These are phyloP conservation scores for Powellomyces hirtus DNA, from an alignment of 192 early-diverging fungal genomes.

Conservation along the genomic window DNA sequence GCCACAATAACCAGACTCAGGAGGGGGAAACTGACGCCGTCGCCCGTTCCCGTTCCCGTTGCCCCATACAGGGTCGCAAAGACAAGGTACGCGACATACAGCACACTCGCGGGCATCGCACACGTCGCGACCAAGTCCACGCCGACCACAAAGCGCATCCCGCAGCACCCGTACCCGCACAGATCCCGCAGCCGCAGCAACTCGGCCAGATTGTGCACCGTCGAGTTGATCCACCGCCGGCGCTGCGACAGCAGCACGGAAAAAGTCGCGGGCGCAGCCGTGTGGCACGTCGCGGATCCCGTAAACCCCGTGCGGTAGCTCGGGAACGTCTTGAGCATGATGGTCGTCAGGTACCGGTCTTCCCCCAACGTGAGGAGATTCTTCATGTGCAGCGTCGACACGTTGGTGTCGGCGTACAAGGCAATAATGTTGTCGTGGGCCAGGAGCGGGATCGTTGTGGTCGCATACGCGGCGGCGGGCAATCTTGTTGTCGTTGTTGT, in stretches of 20 bases:
- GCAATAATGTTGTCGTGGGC: conserved; percentile 68
- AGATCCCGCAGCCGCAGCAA: conserved; percentile 73
- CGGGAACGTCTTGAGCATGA: conserved; percentile 94
- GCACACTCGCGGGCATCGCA: conserved; percentile 52
- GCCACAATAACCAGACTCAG: conserved; percentile 76
- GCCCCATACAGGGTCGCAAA: no score
- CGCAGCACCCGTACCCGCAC: conserved; percentile 83
- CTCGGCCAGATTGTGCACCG: conserved; percentile 88
- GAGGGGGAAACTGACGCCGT: conserved; percentile 56
- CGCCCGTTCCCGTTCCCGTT: conserved; percentile 19
- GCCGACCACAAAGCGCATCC: conserved; percentile 83
- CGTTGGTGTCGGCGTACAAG: conserved; percentile 77
- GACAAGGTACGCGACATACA: conserved; percentile 58
- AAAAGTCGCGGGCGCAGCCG: conserved; percentile 85
- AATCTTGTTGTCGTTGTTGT: no score
- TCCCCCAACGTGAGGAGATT: conserved; percentile 87
- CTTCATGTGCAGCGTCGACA: conserved; percentile 92
- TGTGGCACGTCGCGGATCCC: conserved; percentile 78
- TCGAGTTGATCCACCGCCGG: conserved; percentile 94
- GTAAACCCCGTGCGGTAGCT: conserved; percentile 84
- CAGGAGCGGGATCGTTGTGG: conserved; percentile 59
- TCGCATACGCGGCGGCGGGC: conserved; percentile 26
- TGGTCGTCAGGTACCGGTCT: conserved; percentile 87
- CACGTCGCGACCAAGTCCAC: conserved; percentile 81
- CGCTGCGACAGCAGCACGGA: conserved; percentile 84